Base-by-base conservation (phyloP, 176 grass and related monocot species). In the Melocanna baccifera region DNA sequence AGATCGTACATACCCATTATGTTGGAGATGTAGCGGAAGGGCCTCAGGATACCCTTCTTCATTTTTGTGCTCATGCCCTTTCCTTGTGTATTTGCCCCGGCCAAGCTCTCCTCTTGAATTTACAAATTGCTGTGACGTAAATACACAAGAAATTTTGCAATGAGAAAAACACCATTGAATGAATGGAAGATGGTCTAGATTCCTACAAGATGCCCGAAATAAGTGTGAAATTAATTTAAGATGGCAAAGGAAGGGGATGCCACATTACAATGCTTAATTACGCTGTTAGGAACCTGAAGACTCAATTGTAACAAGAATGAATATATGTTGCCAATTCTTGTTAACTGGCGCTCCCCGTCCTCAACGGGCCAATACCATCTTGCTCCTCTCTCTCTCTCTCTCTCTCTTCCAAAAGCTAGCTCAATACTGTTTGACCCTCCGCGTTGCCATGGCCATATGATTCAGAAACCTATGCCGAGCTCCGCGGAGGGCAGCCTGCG, bases 1-100 rank as follows among this genome's bases (percentile, higher is more conserved):
- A 22, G 36, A 50, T 28, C 1, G 15, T 40, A 34, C 58, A 12
- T 93, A 96, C 94, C 94, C 61, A 96, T 93, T 73, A 96, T 96
- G 72, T 96, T 90, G 30, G 94, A 89, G 76, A 96, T 87, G 74
- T 91, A 96, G 70, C 91, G 91, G 50, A 96, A 76, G 12, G 94
- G 94, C 81, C 62, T 89, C 51, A 96, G 71, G 68, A 96, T 88
- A 12, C 84, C 86, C 84, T 93, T 93, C 94, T 96, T 96, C 94
- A 96, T 80, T 84, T 89, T 89, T 25, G 91, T 84, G 69, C 87
- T 57, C 79, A 75, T 86, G 41, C 34, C 45, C 15, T 45, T 69
- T 70, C 34, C 34, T 5, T 81, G 14, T 70, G 26, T 70, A 77
- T 48, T 58, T 76, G 43, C 23, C 23, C 40, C n/a, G n/a, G n/a